These are phyloP conservation scores for Aspergillus brasiliensis DNA, from an alignment of 2,329 filamentous ascomycete genomes.

Conservation along the genomic window DNA sequence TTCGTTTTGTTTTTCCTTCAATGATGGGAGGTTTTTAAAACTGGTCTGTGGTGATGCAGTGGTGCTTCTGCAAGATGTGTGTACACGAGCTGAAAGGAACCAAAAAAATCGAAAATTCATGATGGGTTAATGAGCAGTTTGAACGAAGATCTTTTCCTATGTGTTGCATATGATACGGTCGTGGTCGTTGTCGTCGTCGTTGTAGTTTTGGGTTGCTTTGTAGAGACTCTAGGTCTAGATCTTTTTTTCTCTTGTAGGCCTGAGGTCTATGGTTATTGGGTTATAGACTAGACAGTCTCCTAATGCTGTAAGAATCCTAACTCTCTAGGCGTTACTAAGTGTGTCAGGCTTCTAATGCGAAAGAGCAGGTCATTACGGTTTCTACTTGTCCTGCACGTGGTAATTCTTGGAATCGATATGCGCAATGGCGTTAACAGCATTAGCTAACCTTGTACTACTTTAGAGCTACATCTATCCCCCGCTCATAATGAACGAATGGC, in stretches of 20 bases:
- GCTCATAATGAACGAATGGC: constrained; percentile 2
- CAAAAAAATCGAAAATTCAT: constrained; percentile 26
- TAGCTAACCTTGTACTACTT: neutral
- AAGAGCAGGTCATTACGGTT: too few relatives aligned
- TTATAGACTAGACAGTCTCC: too few relatives aligned
- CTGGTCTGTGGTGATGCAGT: constrained; percentile 1
- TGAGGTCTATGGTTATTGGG: too few relatives aligned
- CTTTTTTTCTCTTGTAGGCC: too few relatives aligned
- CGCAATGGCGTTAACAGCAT: neutral
- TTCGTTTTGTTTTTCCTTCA: neutral
- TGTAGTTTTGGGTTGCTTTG: too few relatives aligned
- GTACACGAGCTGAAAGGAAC: constrained; percentile 24
- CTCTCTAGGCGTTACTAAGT: too few relatives aligned
- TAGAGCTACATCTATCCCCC: constrained; percentile 8
- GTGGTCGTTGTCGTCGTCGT: too few relatives aligned
- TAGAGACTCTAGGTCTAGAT: too few relatives aligned
- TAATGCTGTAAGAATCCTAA: too few relatives aligned
- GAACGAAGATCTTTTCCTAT: constrained; percentile 9
- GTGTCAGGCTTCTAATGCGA: too few relatives aligned
- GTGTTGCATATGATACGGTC: neutral
- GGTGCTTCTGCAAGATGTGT: constrained; percentile 21
- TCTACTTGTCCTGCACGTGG: too few relatives aligned
- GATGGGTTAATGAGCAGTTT: constrained; percentile 25
- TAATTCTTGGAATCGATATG: neutral
- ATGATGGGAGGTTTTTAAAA: constrained; percentile 11